phyloP scores from a whole-genome alignment of 768 basidiomycete species.

The Collybia mongolica region DNA sequence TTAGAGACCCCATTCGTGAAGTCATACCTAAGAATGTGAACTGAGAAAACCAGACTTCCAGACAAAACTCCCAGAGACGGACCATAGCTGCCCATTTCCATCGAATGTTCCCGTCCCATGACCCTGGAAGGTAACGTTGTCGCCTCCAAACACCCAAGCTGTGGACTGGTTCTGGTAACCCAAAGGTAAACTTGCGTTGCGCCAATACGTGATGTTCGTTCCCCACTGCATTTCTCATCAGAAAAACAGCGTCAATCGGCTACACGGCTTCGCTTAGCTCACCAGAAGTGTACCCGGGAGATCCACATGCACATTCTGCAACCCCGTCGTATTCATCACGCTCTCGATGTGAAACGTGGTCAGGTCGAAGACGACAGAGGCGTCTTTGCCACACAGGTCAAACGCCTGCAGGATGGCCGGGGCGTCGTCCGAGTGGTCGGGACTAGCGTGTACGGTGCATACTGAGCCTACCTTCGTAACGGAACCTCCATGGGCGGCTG shows the following conservation, averaged over 20 bases:
- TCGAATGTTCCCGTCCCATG: slow-evolving; percentile 35
- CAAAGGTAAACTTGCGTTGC: slow-evolving; percentile 26
- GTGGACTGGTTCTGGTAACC: slow-evolving; percentile 36
- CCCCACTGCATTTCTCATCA: slow-evolving; percentile 20
- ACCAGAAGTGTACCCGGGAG: slow-evolving; percentile 33
- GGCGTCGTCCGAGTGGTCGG: slow-evolving; percentile 19
- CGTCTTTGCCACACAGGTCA: slow-evolving; percentile 8
- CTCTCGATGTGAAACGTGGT: slow-evolving; percentile 32
- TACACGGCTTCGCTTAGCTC: slow-evolving; percentile 4
- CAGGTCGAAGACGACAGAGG: slow-evolving; percentile 25
- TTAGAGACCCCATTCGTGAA: slow-evolving; percentile 34
- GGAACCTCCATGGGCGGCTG: too few species aligned
- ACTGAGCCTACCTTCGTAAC: not conserved
- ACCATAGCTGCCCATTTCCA: slow-evolving; percentile 42
- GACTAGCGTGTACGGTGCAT: slow-evolving; percentile 18
- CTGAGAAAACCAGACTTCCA: not conserved
- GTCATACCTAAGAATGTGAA: slow-evolving; percentile 25
- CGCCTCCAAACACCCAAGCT: slow-evolving; percentile 35
- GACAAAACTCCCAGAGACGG: not conserved
- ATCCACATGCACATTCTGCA: slow-evolving; percentile 30
- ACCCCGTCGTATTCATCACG: slow-evolving; percentile 28
- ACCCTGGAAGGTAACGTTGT: slow-evolving; percentile 24
- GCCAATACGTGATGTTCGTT: slow-evolving; percentile 36
- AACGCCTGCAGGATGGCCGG: slow-evolving; percentile 23
- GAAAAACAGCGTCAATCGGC: not conserved